Conservation (phyloP, 805 yeast species). For the Isabelozyma gotoi region DNA sequence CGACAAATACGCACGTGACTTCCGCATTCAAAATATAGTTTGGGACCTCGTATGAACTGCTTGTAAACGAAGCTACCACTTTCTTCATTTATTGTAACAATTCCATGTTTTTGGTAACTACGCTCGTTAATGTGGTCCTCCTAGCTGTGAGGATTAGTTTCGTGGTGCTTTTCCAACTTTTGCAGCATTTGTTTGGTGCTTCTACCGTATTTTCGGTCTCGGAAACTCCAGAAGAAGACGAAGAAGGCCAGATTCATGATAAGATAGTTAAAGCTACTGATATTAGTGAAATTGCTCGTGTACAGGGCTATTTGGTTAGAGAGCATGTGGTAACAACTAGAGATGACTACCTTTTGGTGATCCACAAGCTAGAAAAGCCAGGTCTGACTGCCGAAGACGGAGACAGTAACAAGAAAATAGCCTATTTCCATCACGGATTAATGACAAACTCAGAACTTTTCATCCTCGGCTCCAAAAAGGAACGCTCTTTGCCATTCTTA, state of each 20-base stretch:
- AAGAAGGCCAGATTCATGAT: not conserved
- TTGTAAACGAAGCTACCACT: too few relatives aligned
- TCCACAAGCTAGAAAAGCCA: conserved; percentile 25
- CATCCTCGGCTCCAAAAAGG: conserved; percentile 19
- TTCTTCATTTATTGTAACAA: too few relatives aligned
- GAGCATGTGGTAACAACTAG: conserved; percentile 30
- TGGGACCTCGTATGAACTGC: too few relatives aligned
- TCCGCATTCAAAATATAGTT: too few relatives aligned
- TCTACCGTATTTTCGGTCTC: too few relatives aligned
- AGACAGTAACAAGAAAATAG: conserved; percentile 26
- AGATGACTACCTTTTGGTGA: conserved; percentile 26
- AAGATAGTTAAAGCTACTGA: conserved; percentile 14
- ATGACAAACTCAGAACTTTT: conserved; percentile 39
- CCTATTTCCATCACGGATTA: conserved; percentile 33
- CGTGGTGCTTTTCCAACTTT: too few relatives aligned
- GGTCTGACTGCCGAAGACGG: conserved; percentile 2
- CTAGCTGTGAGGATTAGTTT: too few relatives aligned
- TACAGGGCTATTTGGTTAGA: conserved; percentile 21
- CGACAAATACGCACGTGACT: too few relatives aligned
- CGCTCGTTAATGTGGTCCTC: too few relatives aligned
- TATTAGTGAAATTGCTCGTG: conserved; percentile 21
- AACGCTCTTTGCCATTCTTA: conserved; percentile 21
- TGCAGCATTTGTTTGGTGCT: too few relatives aligned
- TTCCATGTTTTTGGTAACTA: too few relatives aligned
- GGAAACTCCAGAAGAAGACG: not conserved